Evolutionary conservation across 306 rosid genomes (phyloP).

Genomic region (Glycine latifolia): DNA sequence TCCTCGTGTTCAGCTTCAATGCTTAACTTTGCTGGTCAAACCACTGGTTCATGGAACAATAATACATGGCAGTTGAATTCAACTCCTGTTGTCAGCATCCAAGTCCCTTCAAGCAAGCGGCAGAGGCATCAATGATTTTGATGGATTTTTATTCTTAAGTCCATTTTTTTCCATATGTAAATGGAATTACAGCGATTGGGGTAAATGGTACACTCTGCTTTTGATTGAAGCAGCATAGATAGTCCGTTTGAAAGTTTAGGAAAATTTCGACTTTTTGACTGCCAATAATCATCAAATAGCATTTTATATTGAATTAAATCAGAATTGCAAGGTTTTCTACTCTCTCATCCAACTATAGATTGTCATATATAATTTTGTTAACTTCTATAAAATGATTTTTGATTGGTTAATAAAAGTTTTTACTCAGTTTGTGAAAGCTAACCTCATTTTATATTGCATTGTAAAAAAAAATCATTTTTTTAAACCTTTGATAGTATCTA

Average conservation of each 20-base stretch:
- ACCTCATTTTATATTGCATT: too few species aligned
- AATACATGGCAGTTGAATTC: constrained; percentile 44
- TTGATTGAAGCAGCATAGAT: constrained; percentile 51
- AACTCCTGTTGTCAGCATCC: constrained; percentile 47
- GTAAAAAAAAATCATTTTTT: too few species aligned
- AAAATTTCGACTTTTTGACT: neutral
- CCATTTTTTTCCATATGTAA: neutral
- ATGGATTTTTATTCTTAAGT: constrained; percentile 1
- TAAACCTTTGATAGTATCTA: neutral
- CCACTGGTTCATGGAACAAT: constrained; percentile 47
- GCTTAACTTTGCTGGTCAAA: constrained; percentile 55
- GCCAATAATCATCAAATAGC: neutral
- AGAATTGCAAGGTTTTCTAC: neutral
- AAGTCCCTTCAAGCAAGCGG: constrained; percentile 56
- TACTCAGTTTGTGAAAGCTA: neutral
- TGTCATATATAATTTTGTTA: too few species aligned
- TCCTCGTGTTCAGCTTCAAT: constrained; percentile 69
- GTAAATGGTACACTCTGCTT: constrained; percentile 62
- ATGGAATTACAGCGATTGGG: constrained; percentile 47
- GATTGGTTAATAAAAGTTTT: neutral
- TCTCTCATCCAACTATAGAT: neutral
- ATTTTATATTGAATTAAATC: neutral
- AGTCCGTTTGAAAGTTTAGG: constrained; percentile 16
- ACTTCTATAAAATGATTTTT: too few species aligned
- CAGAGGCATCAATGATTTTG: constrained; percentile 64